These are phyloP conservation scores for Amanita rimosa DNA, from an alignment of 768 basidiomycete species.

Conservation along the genomic window DNA sequence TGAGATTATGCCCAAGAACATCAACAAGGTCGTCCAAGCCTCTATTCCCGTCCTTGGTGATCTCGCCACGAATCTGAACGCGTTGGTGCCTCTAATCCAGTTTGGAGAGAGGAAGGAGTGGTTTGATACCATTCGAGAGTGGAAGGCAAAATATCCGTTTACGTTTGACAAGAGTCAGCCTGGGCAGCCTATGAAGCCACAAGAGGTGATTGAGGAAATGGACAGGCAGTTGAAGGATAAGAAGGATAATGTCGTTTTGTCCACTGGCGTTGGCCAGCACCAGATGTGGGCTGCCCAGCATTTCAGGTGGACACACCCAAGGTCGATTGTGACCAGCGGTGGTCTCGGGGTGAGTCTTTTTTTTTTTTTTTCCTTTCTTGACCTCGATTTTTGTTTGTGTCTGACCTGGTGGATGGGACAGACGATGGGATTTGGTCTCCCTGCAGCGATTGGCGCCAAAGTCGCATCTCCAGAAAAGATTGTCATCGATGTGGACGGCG, in stretches of 20 bases:
- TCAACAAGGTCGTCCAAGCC: constrained; percentile 98
- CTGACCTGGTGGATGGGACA: constrained; percentile 15
- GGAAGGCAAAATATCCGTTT: constrained; percentile 90
- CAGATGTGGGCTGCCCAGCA: constrained; percentile 99
- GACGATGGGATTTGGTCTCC: constrained; percentile 99
- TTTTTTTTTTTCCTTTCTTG: too few relatives aligned
- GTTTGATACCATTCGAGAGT: constrained; percentile 72
- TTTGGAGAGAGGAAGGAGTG: constrained; percentile 57
- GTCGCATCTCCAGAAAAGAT: constrained; percentile 90
- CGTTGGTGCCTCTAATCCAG: constrained; percentile 73
- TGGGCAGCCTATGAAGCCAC: constrained; percentile 80
- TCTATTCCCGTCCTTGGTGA: constrained; percentile 92
- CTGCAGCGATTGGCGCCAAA: constrained; percentile 92
- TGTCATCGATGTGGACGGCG: constrained; percentile 94
- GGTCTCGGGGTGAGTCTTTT: constrained; percentile 88
- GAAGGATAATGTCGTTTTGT: constrained; percentile 80
- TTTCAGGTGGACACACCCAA: constrained; percentile 83
- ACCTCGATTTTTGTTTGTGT: background rate
- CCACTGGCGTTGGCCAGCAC: constrained; percentile 97
- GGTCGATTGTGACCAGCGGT: constrained; percentile 85
- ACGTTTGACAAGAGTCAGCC: constrained; percentile 59
- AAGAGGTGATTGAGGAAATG: constrained; percentile 92
- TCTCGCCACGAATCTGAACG: constrained; percentile 71
- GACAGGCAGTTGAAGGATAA: constrained; percentile 65
- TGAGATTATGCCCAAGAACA: constrained; percentile 96